Percentiles rank a stretch among this genome's conserved stretches.
Evolutionary conservation across 768 basidiomycete species (phyloP).

Genomic region (Serendipita indica): DNA sequence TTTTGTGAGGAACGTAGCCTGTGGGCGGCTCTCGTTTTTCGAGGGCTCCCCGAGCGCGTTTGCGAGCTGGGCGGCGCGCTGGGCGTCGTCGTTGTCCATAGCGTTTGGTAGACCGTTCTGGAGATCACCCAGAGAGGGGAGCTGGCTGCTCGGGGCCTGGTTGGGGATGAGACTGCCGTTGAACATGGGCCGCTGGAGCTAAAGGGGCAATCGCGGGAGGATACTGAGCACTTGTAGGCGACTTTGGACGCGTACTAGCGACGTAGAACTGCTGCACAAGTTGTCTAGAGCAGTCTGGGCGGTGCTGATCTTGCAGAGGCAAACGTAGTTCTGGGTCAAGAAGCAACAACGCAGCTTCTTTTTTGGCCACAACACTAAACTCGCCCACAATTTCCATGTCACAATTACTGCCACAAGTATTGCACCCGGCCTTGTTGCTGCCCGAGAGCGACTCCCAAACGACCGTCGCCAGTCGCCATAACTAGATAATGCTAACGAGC

Average conservation of each 20-base stretch:
- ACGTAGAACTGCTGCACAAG: no score
- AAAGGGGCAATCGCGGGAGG: no score
- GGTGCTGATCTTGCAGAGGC: no score
- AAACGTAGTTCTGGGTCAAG: constrained; percentile 7
- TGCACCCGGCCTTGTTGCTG: no score
- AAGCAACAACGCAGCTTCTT: background rate
- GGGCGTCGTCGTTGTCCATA: background rate
- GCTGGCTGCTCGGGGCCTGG: background rate
- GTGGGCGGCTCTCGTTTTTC: constrained; percentile 66
- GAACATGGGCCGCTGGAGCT: constrained; percentile 7
- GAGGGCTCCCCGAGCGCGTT: constrained; percentile 21
- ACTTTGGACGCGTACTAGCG: no score
- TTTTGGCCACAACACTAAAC: background rate
- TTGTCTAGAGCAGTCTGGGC: no score
- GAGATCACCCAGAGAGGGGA: constrained; percentile 6
- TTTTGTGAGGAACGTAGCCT: constrained; percentile 94
- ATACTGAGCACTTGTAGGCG: no score
- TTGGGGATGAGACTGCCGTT: constrained; percentile 1
- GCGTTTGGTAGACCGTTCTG: background rate
- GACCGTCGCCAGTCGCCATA: no score
- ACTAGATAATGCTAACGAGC: no score
- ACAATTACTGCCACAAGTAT: no score
- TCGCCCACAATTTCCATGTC: no score
- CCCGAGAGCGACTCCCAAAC: no score
- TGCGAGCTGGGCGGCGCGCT: constrained; percentile 1